These are phyloP conservation scores for Ceriops tagal DNA, from an alignment of 345 rosid genomes.

Conservation along the genomic window DNA sequence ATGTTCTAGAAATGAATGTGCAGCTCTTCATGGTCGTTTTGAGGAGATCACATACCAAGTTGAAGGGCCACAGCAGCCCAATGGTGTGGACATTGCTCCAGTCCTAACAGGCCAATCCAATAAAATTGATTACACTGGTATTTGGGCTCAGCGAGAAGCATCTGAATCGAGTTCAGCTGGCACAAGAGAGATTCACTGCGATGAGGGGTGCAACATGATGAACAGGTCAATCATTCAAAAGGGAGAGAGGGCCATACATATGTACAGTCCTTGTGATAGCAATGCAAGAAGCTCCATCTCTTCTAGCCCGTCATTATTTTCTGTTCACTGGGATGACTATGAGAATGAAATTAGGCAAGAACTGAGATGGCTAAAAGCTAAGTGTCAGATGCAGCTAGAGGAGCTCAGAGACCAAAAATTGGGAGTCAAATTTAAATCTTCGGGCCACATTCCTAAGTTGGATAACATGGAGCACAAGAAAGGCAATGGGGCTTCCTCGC, in stretches of 20 bases:
- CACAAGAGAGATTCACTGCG: constrained; percentile 45
- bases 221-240: constrained; percentile 10
- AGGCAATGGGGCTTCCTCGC: constrained; percentile 11
- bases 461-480: constrained; percentile 14
- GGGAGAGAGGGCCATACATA: constrained; percentile 36
- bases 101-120: constrained; percentile 22
- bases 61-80: constrained; percentile 41
- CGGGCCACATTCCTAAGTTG: constrained; percentile 12
- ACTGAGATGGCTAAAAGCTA: constrained; percentile 88
- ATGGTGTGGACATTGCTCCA: constrained; percentile 19
- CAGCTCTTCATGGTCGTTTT: constrained; percentile 69
- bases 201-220: constrained; percentile 24
- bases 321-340: constrained; percentile 34
- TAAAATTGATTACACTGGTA: constrained; percentile 43
- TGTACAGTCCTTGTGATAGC: constrained; percentile 30
- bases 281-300: constrained; percentile 25
- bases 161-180: constrained; percentile 25
- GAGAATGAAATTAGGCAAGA: constrained; percentile 83
- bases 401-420: constrained; percentile 51
- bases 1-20: constrained; percentile 44
- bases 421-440: constrained; percentile 25
- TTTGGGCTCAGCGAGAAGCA: constrained; percentile 56
- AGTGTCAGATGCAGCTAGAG: constrained; percentile 58
- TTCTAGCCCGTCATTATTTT: constrained; percentile 17
- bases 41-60: constrained; percentile 79